These are phyloP conservation scores for Ophiocordyceps camponoti-leonardi DNA, from an alignment of 2,329 filamentous ascomycete species.

Conservation along the genomic window DNA sequence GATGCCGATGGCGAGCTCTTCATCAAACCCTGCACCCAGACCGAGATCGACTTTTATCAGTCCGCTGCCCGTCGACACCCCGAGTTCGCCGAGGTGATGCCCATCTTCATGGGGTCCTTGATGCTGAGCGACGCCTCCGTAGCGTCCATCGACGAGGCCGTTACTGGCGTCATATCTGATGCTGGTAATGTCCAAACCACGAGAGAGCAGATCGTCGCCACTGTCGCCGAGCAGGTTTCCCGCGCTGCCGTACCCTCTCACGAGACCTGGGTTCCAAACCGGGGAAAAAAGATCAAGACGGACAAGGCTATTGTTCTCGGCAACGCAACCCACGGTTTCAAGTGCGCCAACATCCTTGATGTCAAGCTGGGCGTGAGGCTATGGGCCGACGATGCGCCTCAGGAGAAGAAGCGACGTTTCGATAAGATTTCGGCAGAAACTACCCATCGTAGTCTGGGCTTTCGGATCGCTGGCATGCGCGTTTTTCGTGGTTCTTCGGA, in stretches of 20 bases:
- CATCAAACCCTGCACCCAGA: constrained; percentile 80
- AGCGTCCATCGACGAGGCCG: constrained; percentile 28
- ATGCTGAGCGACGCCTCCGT: constrained; percentile 41
- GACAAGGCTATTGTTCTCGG: constrained; percentile 69
- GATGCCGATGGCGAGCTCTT: constrained; percentile 71
- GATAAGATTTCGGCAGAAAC: constrained; percentile 40
- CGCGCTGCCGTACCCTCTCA: constrained; percentile 3
- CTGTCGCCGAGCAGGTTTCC: constrained; percentile 15
- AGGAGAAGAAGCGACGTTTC: constrained; percentile 41
- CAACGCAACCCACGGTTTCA: constrained; percentile 68
- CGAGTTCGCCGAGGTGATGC: constrained; percentile 66
- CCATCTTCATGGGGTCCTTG: constrained; percentile 68
- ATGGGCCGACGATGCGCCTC: constrained; percentile 59
- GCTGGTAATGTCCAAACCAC: constrained; percentile 14
- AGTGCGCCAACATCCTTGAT: constrained; percentile 76
- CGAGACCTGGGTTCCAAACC: constrained; percentile 28
- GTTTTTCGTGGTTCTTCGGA: constrained; percentile 41
- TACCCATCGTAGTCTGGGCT: constrained; percentile 42
- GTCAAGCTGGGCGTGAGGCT: constrained; percentile 76
- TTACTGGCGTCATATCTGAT: constrained; percentile 24
- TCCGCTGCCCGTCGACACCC: constrained; percentile 46
- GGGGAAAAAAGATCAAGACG: constrained; percentile 49
- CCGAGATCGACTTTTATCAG: constrained; percentile 85
- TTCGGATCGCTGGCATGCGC: constrained; percentile 49
- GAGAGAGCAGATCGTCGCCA: constrained; percentile 15